Percentiles rank a stretch among this genome's conserved stretches.
Evolutionary conservation across 805 yeast species (phyloP).

Genomic region (Kuraishia hungarica): DNA sequence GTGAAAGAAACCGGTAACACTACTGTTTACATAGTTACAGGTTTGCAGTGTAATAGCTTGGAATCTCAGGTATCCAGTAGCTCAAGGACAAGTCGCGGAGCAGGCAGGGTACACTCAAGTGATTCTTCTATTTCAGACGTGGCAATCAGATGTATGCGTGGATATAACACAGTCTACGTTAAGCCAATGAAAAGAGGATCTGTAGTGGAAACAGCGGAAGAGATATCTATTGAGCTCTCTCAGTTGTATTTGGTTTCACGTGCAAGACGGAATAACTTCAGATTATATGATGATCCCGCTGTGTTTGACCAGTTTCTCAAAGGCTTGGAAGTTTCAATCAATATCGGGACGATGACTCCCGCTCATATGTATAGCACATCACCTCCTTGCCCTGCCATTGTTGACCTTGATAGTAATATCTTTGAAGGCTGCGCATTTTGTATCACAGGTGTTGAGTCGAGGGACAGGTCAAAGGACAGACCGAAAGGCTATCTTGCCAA

Average conservation of each 20-base stretch:
- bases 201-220: slow-evolving; percentile 11
- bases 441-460: neutral
- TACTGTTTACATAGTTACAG: slow-evolving; percentile 9
- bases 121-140: slow-evolving; percentile 8
- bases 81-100: slow-evolving; percentile 10
- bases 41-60: slow-evolving; percentile 15
- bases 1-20: slow-evolving; percentile 21
- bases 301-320: slow-evolving; percentile 7
- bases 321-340: neutral
- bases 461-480: neutral
- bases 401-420: neutral
- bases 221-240: slow-evolving; percentile 1
- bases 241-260: slow-evolving; percentile 1
- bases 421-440: slow-evolving; percentile 3
- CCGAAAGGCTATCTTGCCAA: neutral
- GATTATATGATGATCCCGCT: slow-evolving; percentile 9
- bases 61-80: neutral
- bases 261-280: slow-evolving; percentile 1
- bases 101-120: slow-evolving; percentile 35
- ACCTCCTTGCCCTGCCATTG: neutral
- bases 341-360: neutral
- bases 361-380: too few species aligned
- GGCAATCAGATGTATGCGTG: slow-evolving; percentile 47
- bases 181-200: slow-evolving; percentile 14
- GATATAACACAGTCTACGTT: slow-evolving; percentile 42